Base-by-base conservation (phyloP, 1,284 basidiomycete genomes). In the Chondrostereum purpureum region DNA sequence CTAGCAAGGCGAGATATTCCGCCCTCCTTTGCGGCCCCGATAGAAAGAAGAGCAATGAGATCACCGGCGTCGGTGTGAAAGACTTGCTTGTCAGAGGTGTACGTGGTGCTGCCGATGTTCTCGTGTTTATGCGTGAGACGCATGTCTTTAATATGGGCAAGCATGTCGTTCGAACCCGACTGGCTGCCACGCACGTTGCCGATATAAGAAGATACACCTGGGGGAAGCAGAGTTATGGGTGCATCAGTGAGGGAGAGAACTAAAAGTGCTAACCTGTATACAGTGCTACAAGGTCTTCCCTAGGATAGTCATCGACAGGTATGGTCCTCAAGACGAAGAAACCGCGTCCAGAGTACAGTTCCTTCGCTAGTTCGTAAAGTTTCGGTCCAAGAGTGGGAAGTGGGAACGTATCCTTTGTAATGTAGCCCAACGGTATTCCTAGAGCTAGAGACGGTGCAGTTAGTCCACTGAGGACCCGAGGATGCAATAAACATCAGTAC, bases 11-110 rank as follows among this genome's bases (percentile, higher is more conserved):
- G 63, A 3, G 69, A 71, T 14, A 59, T 64, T 4, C 69, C 70
- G 10, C 69, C 71, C 44, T 69, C 63, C 20, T 60, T 65, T 8
- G 70, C 67, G 3, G 60, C 57, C 44, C 69, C 59, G 20, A 72
- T 57, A 1, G 67, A 65, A 43, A 72, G 58, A 27, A 72, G 56
- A 4, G 67, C 63, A 45, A 73, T 68, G 38, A 72, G 54, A 52
- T 72, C 69, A 2, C 69, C 69, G 31, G 66, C 61, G 46, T 73
- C 70, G 1, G 70, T 71, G 49, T 73, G 70, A 56, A 72, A 73
- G 11, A 73, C 70, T 50, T 72, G 70, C 46, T 66, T 68, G 55
- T 72, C 70, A 1, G 69, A 71, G 3, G 70, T 72, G 50, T 72
- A 72, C 23, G 70, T 70, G 8, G 70, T 59, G 45, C 65, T 65